These are phyloP conservation scores for Aspergillus sergii DNA, from an alignment of 2,329 filamentous ascomycete species.

Conservation along the genomic window DNA sequence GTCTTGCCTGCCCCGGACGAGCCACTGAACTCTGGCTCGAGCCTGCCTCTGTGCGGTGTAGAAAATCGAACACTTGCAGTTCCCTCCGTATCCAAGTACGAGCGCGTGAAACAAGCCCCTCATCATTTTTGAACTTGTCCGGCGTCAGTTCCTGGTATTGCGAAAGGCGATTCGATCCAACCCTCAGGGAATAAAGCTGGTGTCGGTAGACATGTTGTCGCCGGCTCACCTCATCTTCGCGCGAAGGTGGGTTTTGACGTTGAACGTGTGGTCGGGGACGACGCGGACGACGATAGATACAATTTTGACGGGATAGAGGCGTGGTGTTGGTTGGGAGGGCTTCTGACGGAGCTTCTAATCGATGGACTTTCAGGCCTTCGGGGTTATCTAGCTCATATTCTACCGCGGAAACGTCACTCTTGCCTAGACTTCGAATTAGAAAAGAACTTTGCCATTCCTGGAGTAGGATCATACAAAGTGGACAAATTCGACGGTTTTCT, in stretches of 20 bases:
- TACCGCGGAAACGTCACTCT: constrained; percentile 59
- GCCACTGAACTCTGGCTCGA: constrained; percentile 16
- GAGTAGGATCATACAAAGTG: constrained; percentile 66
- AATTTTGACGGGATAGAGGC: constrained; percentile 4
- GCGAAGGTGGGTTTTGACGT: constrained; percentile 28
- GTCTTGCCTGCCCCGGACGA: constrained; percentile 34
- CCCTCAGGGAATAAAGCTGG: constrained; percentile 74
- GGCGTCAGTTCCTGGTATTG: constrained; percentile 75
- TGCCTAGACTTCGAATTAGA: constrained; percentile 43
- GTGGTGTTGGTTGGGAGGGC: constrained; percentile 12
- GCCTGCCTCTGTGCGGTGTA: constrained; percentile 48
- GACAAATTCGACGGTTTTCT: constrained; percentile 70
- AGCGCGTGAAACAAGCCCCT: constrained; percentile 73
- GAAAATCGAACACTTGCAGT: constrained; percentile 77
- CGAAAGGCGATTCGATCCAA: constrained; percentile 79
- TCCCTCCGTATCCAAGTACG: constrained; percentile 82
- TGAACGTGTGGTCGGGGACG: constrained; percentile 1
- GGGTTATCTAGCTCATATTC: constrained; percentile 64
- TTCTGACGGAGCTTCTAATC: constrained; percentile 44
- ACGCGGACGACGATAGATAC: constrained; percentile 16
- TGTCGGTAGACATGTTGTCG: constrained; percentile 74
- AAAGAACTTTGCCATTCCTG: background rate
- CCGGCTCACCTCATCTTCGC: constrained; percentile 54
- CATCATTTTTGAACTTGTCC: constrained; percentile 62
- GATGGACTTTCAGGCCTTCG: constrained; percentile 60